A percentile compares a stretch with the other conserved stretches of the same genome.
Evolutionary conservation across 768 basidiomycete species (phyloP).

Genomic region (Termitomyces titanicus): DNA sequence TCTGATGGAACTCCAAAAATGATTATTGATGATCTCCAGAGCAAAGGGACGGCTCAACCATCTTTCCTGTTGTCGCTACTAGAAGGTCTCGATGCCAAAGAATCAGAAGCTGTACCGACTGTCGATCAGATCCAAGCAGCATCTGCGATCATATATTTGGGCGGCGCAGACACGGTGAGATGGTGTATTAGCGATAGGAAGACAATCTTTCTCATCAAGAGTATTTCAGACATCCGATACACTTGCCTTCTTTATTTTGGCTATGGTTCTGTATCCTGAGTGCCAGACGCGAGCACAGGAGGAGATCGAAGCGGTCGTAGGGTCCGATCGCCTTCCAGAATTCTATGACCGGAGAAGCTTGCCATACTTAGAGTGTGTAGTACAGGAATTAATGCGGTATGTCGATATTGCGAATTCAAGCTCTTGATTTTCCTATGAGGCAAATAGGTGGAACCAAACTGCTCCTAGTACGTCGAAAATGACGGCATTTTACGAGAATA

Average conservation of each 20-base stretch:
- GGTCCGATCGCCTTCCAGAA: slow-evolving; percentile 22
- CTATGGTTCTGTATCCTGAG: slow-evolving; percentile 24
- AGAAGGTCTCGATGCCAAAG: slow-evolving; percentile 4
- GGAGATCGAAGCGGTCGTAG: slow-evolving; percentile 25
- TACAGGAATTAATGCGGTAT: slow-evolving; percentile 16
- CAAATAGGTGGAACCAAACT: slow-evolving; percentile 10
- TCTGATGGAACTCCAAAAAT: neutral
- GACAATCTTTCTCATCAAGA: neutral
- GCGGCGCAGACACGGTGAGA: slow-evolving; percentile 15
- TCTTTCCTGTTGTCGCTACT: slow-evolving; percentile 13
- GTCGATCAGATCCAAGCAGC: slow-evolving; percentile 8
- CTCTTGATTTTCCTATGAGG: neutral
- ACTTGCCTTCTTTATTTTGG: slow-evolving; percentile 22
- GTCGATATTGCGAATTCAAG: neutral
- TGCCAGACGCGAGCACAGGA: slow-evolving; percentile 23
- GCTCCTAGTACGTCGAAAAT: neutral
- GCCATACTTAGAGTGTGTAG: slow-evolving; percentile 19
- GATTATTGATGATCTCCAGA: too few species aligned
- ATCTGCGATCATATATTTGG: slow-evolving; percentile 8
- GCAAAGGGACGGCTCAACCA: slow-evolving; percentile 10
- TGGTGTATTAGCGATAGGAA: neutral
- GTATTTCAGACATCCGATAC: slow-evolving; percentile 20
- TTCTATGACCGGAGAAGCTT: slow-evolving; percentile 18
- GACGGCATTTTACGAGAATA: too few species aligned
- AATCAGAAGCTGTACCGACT: neutral